Evolutionary conservation across 768 basidiomycete genomes (phyloP), one percentile per base, ranked within the genome.

Genomic region (Crassisporium funariophilum): DNA sequence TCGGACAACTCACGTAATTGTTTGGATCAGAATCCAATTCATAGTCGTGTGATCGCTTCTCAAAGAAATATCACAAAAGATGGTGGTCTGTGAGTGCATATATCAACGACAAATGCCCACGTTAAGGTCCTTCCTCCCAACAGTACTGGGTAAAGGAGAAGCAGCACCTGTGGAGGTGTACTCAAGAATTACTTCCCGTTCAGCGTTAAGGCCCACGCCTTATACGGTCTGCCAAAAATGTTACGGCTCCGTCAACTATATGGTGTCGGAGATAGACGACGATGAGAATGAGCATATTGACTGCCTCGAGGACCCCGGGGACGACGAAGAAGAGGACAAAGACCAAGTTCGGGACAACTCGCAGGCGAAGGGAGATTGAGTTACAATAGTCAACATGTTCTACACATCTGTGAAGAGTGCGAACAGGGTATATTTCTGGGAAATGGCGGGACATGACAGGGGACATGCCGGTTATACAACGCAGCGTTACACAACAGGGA

Each of bases 211-310:
- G 25, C 42, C 49, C 21, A 19, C 20, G 4, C 55, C 55, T 8
- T 56, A 56, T 39, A 13, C 35, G 10, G 41, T 53, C 10, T 56
- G 52, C 31, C 41, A 43, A 16, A 31, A 31, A n/a, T 31, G 29
- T n/a, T 31, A 31, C 5, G 29, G 29, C n/a, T 31, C 29, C n/a
- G 29, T 31, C 11, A 10, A 11, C 29, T 10, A 10, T 31, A 31
- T n/a, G 29, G 29, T 31, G 3, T 5, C 29, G 10, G 29, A 31
- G n/a, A 11, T 10, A 31, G 5, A 31, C 10, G 29, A 31, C 11
- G 2, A 31, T 31, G 5, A 10, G 29, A n/a, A n/a, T n/a, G n/a
- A 11, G 29, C 29, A 31, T 5, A 31, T 31, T 5, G 29, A 5
- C 29, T 31, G 29, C 5, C 10, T 31, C 11, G 29, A 31, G n/a